Conservation (phyloP, 192 early-diverging fungal genomes). For the Coemansia sp. region DNA sequence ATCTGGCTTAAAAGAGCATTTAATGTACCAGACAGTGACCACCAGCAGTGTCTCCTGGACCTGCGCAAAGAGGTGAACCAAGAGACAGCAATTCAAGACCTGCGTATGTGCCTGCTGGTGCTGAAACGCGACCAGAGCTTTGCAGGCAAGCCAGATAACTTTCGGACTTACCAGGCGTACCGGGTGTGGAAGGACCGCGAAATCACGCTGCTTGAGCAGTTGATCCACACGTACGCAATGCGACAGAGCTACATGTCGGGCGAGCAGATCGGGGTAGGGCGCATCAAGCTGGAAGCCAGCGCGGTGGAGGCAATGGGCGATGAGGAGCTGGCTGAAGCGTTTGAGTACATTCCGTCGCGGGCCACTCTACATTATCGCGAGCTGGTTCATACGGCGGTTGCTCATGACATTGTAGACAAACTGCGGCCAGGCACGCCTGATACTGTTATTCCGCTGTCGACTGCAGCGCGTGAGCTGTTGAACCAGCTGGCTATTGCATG, state of each 20-base stretch:
- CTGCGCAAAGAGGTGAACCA: slow-evolving; percentile 43
- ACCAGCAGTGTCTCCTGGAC: slow-evolving; percentile 29
- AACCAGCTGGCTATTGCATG: slow-evolving; percentile 45
- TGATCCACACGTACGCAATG: slow-evolving; percentile 42
- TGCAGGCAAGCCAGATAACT: slow-evolving; percentile 44
- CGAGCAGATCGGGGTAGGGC: slow-evolving; percentile 32
- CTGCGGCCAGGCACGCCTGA: slow-evolving; percentile 12
- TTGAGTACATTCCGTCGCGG: slow-evolving; percentile 48
- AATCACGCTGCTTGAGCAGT: slow-evolving; percentile 46
- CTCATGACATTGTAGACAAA: slow-evolving; percentile 34
- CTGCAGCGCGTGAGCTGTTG: slow-evolving; percentile 35
- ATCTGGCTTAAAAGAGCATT: slow-evolving; percentile 39
- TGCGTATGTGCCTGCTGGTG: slow-evolving; percentile 42
- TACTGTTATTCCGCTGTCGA: slow-evolving; percentile 33
- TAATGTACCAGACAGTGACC: slow-evolving; percentile 32
- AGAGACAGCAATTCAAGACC: slow-evolving; percentile 43
- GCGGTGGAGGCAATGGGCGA: slow-evolving; percentile 29
- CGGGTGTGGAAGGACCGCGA: slow-evolving; percentile 53
- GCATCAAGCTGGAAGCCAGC: slow-evolving; percentile 36
- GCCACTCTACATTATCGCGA: slow-evolving; percentile 30
- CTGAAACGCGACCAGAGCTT: slow-evolving; percentile 47
- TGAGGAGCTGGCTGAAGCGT: slow-evolving; percentile 35
- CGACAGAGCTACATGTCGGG: slow-evolving; percentile 47
- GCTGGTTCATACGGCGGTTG: slow-evolving; percentile 33
- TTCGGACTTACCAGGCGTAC: slow-evolving; percentile 37